Conservation (phyloP, 2,329 filamentous ascomycete genomes). For the Penicillium sp. region DNA sequence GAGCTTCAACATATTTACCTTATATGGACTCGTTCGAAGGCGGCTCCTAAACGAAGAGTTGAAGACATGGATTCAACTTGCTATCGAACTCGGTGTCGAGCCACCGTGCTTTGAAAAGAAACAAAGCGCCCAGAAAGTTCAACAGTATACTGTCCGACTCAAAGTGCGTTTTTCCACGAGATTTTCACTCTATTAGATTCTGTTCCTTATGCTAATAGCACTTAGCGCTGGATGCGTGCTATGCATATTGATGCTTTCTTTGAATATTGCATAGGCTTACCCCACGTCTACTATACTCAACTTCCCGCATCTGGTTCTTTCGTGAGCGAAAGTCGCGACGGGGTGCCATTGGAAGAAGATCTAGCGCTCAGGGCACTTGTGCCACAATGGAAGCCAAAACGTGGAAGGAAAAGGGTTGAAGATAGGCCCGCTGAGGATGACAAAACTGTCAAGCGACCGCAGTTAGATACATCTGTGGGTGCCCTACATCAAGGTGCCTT, state of each 20-base stretch:
- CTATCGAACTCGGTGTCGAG: slow-evolving; percentile 81
- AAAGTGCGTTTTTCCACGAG: slow-evolving; percentile 59
- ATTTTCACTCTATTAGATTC: not conserved
- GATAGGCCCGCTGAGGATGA: slow-evolving; percentile 59
- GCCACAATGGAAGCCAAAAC: slow-evolving; percentile 65
- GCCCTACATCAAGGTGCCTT: slow-evolving; percentile 42
- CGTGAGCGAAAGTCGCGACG: slow-evolving; percentile 66
- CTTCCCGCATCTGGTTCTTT: slow-evolving; percentile 64
- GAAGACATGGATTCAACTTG: slow-evolving; percentile 88
- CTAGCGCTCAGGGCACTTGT: slow-evolving; percentile 79
- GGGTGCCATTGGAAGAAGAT: slow-evolving; percentile 81
- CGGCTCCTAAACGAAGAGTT: slow-evolving; percentile 71
- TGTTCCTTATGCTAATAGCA: slow-evolving; percentile 9
- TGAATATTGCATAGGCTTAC: slow-evolving; percentile 75
- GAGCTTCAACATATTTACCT: slow-evolving; percentile 69
- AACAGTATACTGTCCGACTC: slow-evolving; percentile 87
- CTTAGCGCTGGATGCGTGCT: slow-evolving; percentile 87
- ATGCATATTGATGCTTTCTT: slow-evolving; percentile 96
- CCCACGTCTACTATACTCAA: slow-evolving; percentile 74
- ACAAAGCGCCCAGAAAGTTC: slow-evolving; percentile 87
- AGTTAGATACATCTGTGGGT: slow-evolving; percentile 55
- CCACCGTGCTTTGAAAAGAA: slow-evolving; percentile 76
- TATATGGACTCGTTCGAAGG: slow-evolving; percentile 76
- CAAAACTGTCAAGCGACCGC: slow-evolving; percentile 54
- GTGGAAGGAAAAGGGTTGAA: slow-evolving; percentile 60